A percentile compares a stretch with the other conserved stretches of the same genome.
Evolutionary conservation across 306 rosid species (phyloP).

Genomic region (Corylus avellana): DNA sequence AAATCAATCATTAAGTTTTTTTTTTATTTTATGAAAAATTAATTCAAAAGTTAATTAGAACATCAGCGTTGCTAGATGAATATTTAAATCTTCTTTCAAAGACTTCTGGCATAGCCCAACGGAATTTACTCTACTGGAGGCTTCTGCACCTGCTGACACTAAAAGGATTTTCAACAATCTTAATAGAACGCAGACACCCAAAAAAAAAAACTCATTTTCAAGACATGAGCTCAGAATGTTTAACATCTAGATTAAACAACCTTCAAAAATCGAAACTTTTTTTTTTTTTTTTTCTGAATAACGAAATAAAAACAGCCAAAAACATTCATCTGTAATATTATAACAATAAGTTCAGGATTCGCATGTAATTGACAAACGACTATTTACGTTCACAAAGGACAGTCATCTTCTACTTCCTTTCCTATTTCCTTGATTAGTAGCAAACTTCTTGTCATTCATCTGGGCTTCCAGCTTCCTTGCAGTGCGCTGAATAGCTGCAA

Average conservation of each 20-base stretch:
- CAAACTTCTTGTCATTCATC: slow-evolving; percentile 38
- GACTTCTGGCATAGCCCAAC: background rate
- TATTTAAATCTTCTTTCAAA: no score
- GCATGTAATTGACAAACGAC: slow-evolving; percentile 15
- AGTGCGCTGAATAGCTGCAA: slow-evolving; percentile 64
- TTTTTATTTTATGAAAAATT: no score
- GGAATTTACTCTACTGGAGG: background rate
- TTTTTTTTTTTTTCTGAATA: background rate
- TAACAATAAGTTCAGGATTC: slow-evolving; percentile 9
- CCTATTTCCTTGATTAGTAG: slow-evolving; percentile 45
- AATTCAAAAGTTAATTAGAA: no score
- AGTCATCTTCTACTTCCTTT: slow-evolving; percentile 56
- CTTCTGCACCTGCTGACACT: background rate
- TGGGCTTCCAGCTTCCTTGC: slow-evolving; percentile 68
- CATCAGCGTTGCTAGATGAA: no score
- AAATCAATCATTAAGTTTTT: no score
- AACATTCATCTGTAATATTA: slow-evolving; percentile 13
- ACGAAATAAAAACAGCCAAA: background rate
- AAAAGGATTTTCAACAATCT: no score
- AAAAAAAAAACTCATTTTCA: background rate
- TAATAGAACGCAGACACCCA: background rate
- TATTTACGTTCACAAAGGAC: slow-evolving; percentile 34
- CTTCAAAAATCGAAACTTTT: background rate
- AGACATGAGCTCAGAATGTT: background rate
- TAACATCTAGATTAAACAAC: background rate